Evolutionary conservation across 371 early-diverging fungal genomes (phyloP), one percentile per base, ranked within the genome.

Genomic region (Phascolomyces articulosus): DNA sequence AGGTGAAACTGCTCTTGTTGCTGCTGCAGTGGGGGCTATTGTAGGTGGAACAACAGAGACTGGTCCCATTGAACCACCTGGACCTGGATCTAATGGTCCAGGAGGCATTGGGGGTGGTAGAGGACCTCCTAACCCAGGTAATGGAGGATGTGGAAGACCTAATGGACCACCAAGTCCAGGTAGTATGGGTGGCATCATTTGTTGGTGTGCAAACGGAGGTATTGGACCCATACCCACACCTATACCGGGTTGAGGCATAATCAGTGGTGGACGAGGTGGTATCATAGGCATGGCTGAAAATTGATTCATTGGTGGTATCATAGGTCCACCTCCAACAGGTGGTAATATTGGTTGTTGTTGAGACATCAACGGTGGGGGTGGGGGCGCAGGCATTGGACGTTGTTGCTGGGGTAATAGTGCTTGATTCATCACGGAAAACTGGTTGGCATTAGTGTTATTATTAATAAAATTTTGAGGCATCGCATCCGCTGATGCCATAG

Each of bases 251-350:
- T 47, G 55, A 11, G 38, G 24, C 63, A 62, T 62, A 13, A 26
- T 48, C 10, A 54, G 16, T 1, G 24, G 55, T n/a, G 23, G 55
- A 6, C 38, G 27, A n/a, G n/a, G n/a, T 40, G 53, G 55, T 40
- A 55, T 55, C 49, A 64, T 34, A 27, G 64, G 64, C 49, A 64
- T 64, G 34, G 34, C 11, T 21, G 58, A n/a, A n/a, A 57, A 26
- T 18, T 51, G 64, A 15, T 15, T 44, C 1, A 44, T 44, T 64
- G 41, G 58, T 16, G 28, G 57, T 31, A 47, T 48, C 49, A 49
- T 48, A 8, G 31, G 49, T 26, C 51, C 51, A 2, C 34, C 11
- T 34, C 34, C 11, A 27, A 38, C 11, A 27, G 59, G 41, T 24
- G 60, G 47, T 34, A 11, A 34, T 34, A 34, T 9, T 34, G 34